A percentile compares a stretch with the other conserved stretches of the same genome.
Evolutionary conservation across 73 alveolate genomes (phyloP).

Genomic region (Uronychia setigera): DNA sequence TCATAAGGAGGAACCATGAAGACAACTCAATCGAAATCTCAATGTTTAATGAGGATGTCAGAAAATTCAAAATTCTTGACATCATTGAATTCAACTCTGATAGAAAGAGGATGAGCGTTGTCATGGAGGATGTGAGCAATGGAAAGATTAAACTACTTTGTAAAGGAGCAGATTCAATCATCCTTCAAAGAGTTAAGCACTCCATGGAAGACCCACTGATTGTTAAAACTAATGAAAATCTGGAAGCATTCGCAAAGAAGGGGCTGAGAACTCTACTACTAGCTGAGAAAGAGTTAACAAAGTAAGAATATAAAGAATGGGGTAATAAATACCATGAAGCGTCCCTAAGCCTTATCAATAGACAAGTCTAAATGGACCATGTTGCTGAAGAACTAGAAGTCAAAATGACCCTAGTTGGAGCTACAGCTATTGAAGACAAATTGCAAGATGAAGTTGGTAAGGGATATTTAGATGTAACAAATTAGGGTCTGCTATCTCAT

Average conservation of each 20-base stretch:
- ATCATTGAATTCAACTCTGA: conserved; percentile 89
- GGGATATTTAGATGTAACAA: no score
- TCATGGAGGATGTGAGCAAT: conserved; percentile 57
- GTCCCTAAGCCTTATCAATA: conserved; percentile 43
- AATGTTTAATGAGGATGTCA: conserved; percentile 42
- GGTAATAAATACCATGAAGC: conserved; percentile 79
- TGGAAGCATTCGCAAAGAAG: conserved; percentile 80
- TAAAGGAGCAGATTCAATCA: conserved; percentile 97
- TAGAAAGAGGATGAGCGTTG: conserved; percentile 95
- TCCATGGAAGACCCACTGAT: conserved; percentile 7
- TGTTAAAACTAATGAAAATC: conserved; percentile 50
- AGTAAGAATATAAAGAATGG: conserved; percentile 84
- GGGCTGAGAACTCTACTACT: conserved; percentile 97
- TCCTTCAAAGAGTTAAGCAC: conserved; percentile 58
- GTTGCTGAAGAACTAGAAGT: conserved; percentile 82
- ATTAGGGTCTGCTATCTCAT: conserved; percentile 68
- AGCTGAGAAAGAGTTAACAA: conserved; percentile 83
- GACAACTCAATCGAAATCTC: conserved; percentile 69
- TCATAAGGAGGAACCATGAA: conserved; percentile 83
- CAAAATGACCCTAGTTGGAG: conserved; percentile 85
- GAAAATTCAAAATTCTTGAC: conserved; percentile 71
- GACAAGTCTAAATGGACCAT: conserved; percentile 69
- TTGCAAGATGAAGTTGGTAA: conserved; percentile 89
- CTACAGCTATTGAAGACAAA: conserved; percentile 98
- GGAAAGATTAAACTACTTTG: conserved; percentile 69